Base-by-base conservation (phyloP, 352 stramenopile species). In the Globisporangium abappressorium region DNA sequence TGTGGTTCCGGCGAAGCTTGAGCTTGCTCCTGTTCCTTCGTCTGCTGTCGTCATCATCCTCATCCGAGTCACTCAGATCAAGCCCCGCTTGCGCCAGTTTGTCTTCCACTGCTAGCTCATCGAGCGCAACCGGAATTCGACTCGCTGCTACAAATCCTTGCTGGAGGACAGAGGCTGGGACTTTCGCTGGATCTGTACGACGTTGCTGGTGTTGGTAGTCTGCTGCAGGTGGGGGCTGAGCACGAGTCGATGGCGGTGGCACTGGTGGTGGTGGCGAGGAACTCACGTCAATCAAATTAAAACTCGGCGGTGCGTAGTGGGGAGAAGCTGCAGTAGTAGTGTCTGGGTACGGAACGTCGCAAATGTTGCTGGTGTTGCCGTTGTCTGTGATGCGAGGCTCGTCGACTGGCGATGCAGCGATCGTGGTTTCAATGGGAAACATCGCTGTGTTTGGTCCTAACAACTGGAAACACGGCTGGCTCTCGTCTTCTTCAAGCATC, bases 401-500 rank as follows among this genome's bases (percentile, higher is more conserved):
- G 30, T 36, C 49, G 33, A 22, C 30, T 41, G 38, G 11, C 3
- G 38, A 20, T 38, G 43, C 28, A 12, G 30, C 14, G 11, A 46
- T 14, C 24, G 56, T 12, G 6, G 64, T 15, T 20, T 56, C 56
- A 20, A 53, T 1, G 28, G 28, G 47, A 59, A 85, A 79, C 9
- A 81, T 55, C 0, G 54, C 41, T 26, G 67, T 70, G 57, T 63
- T 71, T 0, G 67, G 55, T 5, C 80, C 77, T 34, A 89, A 65
- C 18, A 89, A 33, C 67, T 82, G 76, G 59, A 89, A 89, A 34
- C 73, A 81, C 12, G 80, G 80, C 60, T 82, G 74, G 14, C 82
- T 74, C 59, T 68, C 62, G 28, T 79, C 76, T 33, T 70, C 58
- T 20, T 65, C 43, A 24, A 53, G 33, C 57, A 63, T 63, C 57